These are phyloP conservation scores for Melanogaster broomeanus DNA, from an alignment of 768 basidiomycete genomes.

Conservation along the genomic window DNA sequence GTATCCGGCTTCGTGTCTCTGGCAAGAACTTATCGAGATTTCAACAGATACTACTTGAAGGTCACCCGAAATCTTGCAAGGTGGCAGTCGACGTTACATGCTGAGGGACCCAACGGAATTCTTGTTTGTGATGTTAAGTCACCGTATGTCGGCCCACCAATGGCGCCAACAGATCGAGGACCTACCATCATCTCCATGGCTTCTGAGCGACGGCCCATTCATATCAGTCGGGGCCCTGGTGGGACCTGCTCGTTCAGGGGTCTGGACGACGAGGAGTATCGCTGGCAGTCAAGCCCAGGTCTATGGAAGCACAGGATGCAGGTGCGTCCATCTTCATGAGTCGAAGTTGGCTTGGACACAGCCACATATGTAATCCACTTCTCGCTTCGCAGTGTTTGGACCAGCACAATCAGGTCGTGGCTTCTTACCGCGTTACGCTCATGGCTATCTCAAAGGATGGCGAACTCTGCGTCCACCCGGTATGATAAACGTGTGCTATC, in stretches of 20 bases:
- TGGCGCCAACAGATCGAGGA: constrained; percentile 9
- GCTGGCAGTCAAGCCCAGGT: constrained; percentile 20
- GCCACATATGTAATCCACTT: background rate
- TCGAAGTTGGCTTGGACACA: background rate
- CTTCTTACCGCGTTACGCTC: constrained; percentile 31
- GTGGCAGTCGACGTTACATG: constrained; percentile 27
- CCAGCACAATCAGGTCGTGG: constrained; percentile 22
- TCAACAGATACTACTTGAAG: constrained; percentile 26
- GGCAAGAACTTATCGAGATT: background rate
- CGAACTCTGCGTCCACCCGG: constrained; percentile 30
- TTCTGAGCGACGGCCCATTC: constrained; percentile 5
- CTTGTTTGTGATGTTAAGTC: constrained; percentile 28
- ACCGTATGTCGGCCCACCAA: constrained; percentile 28
- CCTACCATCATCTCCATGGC: constrained; percentile 21
- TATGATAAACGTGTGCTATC: constrained; percentile 7
- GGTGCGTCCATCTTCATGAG: constrained; percentile 13
- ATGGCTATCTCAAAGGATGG: constrained; percentile 34
- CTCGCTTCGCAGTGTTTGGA: constrained; percentile 22
- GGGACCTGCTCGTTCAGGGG: constrained; percentile 23
- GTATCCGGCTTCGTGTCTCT: background rate
- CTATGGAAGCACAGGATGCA: constrained; percentile 16
- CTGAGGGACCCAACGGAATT: constrained; percentile 17
- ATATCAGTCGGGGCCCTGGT: constrained; percentile 8
- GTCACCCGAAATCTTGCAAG: constrained; percentile 11
- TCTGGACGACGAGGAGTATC: constrained; percentile 23